phyloP scores from a whole-genome alignment of 345 rosid genomes.

The Jatropha curcas region DNA sequence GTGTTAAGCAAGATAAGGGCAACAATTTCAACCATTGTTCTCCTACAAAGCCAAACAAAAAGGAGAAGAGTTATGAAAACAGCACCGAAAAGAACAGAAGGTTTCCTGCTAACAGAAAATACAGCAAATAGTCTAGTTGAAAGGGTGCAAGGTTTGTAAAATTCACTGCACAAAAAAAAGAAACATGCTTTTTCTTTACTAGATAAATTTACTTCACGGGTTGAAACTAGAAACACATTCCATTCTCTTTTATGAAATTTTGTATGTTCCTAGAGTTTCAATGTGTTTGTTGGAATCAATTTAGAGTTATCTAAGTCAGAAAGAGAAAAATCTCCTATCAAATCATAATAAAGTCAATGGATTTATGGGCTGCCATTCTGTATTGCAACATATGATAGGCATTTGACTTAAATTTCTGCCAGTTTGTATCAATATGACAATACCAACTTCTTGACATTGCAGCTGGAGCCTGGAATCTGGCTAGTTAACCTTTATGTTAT shows the following conservation, averaged over 20 bases:
- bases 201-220: not conserved
- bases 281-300: not conserved
- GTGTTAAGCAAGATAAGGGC: slow-evolving; percentile 27
- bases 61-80: slow-evolving; percentile 29
- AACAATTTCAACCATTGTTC: slow-evolving; percentile 30
- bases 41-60: slow-evolving; percentile 31
- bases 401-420: not conserved
- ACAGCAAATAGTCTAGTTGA: slow-evolving; percentile 22
- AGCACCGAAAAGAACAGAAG: slow-evolving; percentile 19
- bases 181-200: slow-evolving; percentile 1
- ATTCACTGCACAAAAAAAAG: not conserved
- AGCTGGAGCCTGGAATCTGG: not conserved
- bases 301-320: not conserved
- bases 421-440: not conserved
- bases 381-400: too few species aligned
- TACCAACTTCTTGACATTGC: not conserved
- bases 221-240: not conserved
- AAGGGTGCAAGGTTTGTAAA: not conserved
- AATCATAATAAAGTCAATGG: not conserved
- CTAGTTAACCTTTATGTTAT: not conserved
- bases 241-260: not conserved
- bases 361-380: not conserved
- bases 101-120: slow-evolving; percentile 22
- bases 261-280: not conserved
- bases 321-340: not conserved